Percentiles rank a stretch among this genome's conserved stretches.
These are phyloP conservation scores for Coelastrella sp. DNA, from an alignment of 139 green algal genomes.

Conservation along the genomic window DNA sequence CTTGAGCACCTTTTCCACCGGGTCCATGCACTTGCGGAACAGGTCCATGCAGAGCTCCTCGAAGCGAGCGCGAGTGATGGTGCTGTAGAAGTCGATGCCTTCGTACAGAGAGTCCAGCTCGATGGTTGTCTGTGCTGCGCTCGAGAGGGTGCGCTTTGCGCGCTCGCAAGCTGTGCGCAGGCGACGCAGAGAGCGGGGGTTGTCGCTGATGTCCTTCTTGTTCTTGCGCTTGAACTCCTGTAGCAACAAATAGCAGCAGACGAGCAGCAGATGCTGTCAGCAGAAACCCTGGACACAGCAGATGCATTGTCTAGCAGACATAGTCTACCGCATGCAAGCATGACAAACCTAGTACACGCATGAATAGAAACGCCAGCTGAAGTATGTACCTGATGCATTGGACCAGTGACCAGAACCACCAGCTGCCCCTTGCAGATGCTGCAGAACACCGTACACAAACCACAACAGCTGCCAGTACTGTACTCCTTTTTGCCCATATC, in stretches of 20 bases:
- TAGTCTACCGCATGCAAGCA: neutral
- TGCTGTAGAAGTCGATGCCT: constrained; percentile 97
- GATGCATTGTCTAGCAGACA: neutral
- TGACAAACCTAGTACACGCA: neutral
- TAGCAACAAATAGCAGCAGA: neutral
- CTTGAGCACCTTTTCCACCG: constrained; percentile 94
- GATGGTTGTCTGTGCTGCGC: constrained; percentile 91
- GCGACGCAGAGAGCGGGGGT: constrained; percentile 76
- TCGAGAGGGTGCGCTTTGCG: constrained; percentile 94
- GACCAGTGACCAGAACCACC: too few species aligned
- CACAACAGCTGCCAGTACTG: neutral
- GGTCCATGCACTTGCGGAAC: constrained; percentile 99
- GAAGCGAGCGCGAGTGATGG: constrained; percentile 97
- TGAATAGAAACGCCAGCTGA: too few species aligned
- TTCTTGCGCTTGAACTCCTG: constrained; percentile 99
- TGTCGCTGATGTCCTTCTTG: constrained; percentile 97
- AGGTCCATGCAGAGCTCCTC: constrained; percentile 99
- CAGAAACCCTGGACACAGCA: neutral
- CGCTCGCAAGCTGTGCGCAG: constrained; percentile 94
- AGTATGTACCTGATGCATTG: too few species aligned
- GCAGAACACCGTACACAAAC: too few species aligned
- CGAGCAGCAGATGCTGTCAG: constrained; percentile 25
- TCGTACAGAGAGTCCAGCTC: constrained; percentile 99
- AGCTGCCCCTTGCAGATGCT: too few species aligned
- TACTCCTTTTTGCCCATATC: neutral